Evolutionary conservation across 805 yeast species (phyloP).

Genomic region (Metschnikowia shivogae): DNA sequence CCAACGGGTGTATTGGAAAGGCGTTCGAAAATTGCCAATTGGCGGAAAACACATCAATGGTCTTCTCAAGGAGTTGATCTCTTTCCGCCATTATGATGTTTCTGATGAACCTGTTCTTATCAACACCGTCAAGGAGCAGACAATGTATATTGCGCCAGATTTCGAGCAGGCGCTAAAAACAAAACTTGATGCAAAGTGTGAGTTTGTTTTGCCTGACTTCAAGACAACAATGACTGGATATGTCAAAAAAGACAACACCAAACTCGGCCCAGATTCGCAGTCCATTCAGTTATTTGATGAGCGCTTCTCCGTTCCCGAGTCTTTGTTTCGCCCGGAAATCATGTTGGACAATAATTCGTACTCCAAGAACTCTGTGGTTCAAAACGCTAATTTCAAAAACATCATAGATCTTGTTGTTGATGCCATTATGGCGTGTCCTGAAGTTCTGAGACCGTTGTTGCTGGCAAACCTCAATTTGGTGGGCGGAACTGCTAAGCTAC

Average conservation of each 20-base stretch:
- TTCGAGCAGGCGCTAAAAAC: conserved; percentile 46
- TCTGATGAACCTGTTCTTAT: conserved; percentile 85
- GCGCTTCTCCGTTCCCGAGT: conserved; percentile 82
- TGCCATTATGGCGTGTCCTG: conserved; percentile 67
- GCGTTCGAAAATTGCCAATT: conserved; percentile 71
- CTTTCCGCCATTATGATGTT: conserved; percentile 89
- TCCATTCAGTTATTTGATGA: conserved; percentile 72
- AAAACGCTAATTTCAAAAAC: conserved; percentile 52
- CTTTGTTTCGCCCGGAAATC: conserved; percentile 80
- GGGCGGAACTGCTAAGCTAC: conserved; percentile 78
- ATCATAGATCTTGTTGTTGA: conserved; percentile 79
- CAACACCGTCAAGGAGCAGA: conserved; percentile 77
- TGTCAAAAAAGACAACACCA: conserved; percentile 36
- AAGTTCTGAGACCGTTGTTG: conserved; percentile 65
- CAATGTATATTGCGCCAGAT: conserved; percentile 65
- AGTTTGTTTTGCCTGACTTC: conserved; percentile 84
- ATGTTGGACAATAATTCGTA: conserved; percentile 33
- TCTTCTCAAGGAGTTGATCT: conserved; percentile 73
- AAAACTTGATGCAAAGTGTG: conserved; percentile 41
- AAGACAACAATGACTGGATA: conserved; percentile 77
- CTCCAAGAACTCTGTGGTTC: conserved; percentile 28
- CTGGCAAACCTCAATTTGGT: conserved; percentile 73
- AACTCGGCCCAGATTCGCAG: conserved; percentile 51
- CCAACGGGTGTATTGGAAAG: conserved; percentile 73
- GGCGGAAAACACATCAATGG: conserved; percentile 88